phyloP scores from a whole-genome alignment of 805 yeast species.

The Candida coleopterorum region DNA sequence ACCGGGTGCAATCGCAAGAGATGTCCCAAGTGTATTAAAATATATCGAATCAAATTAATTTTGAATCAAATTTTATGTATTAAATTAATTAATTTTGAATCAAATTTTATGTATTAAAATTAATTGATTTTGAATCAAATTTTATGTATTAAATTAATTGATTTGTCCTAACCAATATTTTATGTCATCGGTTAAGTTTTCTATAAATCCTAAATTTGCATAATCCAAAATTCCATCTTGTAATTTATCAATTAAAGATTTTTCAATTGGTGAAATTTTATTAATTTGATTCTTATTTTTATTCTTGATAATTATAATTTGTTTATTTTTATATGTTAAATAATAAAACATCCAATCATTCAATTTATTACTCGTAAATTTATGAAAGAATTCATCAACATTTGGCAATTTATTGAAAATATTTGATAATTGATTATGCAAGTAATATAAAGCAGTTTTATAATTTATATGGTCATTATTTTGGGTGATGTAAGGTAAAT shows the following conservation, averaged over 20 bases:
- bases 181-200: constrained; percentile 39
- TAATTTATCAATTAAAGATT: constrained; percentile 3
- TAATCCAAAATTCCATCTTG: constrained; percentile 25
- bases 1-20: constrained; percentile 33
- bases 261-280: background rate
- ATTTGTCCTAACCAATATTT: constrained; percentile 29
- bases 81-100: too few species aligned
- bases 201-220: constrained; percentile 33
- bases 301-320: constrained; percentile 32
- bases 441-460: constrained; percentile 28
- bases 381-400: constrained; percentile 33
- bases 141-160: too few species aligned
- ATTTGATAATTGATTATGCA: constrained; percentile 35
- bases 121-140: background rate
- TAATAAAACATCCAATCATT: constrained; percentile 43
- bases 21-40: constrained; percentile 34
- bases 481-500: constrained; percentile 18
- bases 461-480: constrained; percentile 12
- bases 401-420: constrained; percentile 24
- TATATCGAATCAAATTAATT: constrained; percentile 9
- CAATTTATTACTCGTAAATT: constrained; percentile 31
- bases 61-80: too few species aligned
- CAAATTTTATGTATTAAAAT: too few species aligned
- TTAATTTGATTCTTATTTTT: constrained; percentile 9
- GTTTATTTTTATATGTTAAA: constrained; percentile 23